phyloP scores from a whole-genome alignment of 441 rosid species.

The Syzygium malaccense region DNA sequence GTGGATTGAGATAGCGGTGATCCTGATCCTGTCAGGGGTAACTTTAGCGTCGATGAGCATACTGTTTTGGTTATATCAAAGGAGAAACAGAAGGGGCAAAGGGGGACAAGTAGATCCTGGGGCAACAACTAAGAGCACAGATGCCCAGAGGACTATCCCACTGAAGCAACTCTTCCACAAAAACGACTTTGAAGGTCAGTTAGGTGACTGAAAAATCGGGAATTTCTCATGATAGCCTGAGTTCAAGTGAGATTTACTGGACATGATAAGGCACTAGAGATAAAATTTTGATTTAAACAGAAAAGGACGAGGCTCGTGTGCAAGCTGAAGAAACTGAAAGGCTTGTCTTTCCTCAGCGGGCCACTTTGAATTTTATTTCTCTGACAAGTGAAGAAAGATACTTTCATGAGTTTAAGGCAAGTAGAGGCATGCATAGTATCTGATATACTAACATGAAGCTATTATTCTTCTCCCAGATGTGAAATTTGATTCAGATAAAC shows the following conservation, averaged over 20 bases:
- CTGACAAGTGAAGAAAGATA: background rate
- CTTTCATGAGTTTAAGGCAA: background rate
- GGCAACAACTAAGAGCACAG: background rate
- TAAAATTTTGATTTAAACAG: background rate
- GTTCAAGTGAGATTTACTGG: background rate
- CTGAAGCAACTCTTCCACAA: conserved; percentile 3
- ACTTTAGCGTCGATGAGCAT: conserved; percentile 1
- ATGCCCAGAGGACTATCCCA: conserved; percentile 6
- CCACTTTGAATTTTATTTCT: background rate
- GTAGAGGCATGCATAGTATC: background rate
- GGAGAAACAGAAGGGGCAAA: conserved; percentile 7
- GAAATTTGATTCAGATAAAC: conserved; percentile 20
- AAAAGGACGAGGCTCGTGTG: background rate
- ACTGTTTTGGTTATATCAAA: conserved; percentile 7
- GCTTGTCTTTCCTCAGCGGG: background rate
- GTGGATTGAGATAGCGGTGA: conserved; percentile 3
- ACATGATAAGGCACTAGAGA: background rate
- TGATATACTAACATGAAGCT: background rate
- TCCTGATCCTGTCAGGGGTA: conserved; percentile 5
- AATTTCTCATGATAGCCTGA: background rate
- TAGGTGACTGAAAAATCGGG: background rate
- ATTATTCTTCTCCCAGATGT: conserved; percentile 6
- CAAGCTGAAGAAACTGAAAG: background rate
- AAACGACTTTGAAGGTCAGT: conserved; percentile 18
- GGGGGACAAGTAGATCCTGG: background rate